These are phyloP conservation scores for Yamadazyma pseudoaaseri DNA, from an alignment of 1,139 yeast genomes.

Conservation along the genomic window DNA sequence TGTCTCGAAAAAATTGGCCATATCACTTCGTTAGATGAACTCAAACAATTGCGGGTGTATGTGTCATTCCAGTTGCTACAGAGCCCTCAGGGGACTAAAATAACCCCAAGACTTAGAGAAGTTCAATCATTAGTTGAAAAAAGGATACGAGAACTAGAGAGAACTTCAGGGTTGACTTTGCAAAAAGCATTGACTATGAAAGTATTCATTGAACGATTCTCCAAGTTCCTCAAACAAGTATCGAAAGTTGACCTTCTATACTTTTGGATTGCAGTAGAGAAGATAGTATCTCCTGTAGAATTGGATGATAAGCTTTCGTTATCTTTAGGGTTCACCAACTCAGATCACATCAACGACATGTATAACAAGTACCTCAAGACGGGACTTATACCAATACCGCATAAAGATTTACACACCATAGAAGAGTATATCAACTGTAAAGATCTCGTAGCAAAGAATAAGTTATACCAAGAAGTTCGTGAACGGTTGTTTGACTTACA, in stretches of 20 bases:
- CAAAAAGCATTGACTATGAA: constrained; percentile 8
- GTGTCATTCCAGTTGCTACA: constrained; percentile 19
- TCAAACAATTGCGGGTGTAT: constrained; percentile 21
- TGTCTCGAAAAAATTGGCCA: constrained; percentile 31
- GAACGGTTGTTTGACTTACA: constrained; percentile 58
- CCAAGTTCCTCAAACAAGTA: constrained; percentile 54
- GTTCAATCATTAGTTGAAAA: constrained; percentile 13
- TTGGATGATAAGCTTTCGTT: constrained; percentile 15
- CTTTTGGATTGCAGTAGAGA: constrained; percentile 68
- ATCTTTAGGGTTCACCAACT: constrained; percentile 31
- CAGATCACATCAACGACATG: constrained; percentile 49
- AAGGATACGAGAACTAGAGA: constrained; percentile 12
- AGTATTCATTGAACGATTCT: constrained; percentile 39
- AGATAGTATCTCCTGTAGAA: constrained; percentile 59
- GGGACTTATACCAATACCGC: constrained; percentile 12
- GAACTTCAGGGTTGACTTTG: constrained; percentile 7
- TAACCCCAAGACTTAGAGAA: constrained; percentile 13
- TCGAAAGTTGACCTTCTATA: constrained; percentile 46
- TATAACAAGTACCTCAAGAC: constrained; percentile 23
- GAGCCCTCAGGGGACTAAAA: constrained; percentile 7
- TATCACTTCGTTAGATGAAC: constrained; percentile 19
- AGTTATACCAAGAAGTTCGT: constrained; percentile 48
- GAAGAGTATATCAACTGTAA: constrained; percentile 21
- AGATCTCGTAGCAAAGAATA: constrained; percentile 14
- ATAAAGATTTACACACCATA: constrained; percentile 21